These are phyloP conservation scores for Bauhinia variegata DNA, from an alignment of 306 rosid species.

Conservation along the genomic window DNA sequence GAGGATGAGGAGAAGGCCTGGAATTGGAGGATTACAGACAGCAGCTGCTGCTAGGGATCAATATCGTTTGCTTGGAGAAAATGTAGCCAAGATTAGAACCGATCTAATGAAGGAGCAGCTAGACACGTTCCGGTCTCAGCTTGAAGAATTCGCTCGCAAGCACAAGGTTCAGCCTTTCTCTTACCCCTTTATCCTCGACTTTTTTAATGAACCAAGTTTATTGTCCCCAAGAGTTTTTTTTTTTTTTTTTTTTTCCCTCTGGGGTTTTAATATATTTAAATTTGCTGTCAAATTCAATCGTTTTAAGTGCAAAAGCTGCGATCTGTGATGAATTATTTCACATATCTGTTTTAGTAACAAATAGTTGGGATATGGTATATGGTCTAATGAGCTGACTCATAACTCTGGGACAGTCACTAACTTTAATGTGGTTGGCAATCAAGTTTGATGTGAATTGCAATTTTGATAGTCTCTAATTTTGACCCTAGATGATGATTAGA, in stretches of 20 bases:
- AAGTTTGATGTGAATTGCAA: constrained; percentile 1
- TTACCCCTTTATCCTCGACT: not conserved
- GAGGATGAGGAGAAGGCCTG: constrained; percentile 86
- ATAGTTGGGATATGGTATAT: constrained; percentile 12
- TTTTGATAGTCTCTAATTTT: constrained; percentile 19
- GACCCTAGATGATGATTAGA: constrained; percentile 2
- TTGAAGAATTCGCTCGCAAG: constrained; percentile 94
- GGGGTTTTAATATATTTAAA: constrained; percentile 14
- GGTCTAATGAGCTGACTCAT: constrained; percentile 16
- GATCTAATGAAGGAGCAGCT: constrained; percentile 96
- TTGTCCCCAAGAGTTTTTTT: not conserved
- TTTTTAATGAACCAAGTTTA: not conserved
- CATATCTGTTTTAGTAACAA: not conserved
- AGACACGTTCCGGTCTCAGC: constrained; percentile 83
- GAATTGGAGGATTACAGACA: constrained; percentile 87
- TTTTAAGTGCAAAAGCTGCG: not conserved
- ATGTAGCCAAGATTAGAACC: constrained; percentile 91
- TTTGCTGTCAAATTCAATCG: not conserved
- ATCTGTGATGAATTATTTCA: constrained; percentile 12
- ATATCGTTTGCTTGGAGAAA: constrained; percentile 81
- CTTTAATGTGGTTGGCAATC: constrained; percentile 2
- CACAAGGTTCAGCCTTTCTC: constrained; percentile 95
- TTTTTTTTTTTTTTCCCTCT: not conserved
- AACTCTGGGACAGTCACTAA: constrained; percentile 7
- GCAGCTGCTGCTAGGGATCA: constrained; percentile 93